These are phyloP conservation scores for Aspergillus vadensis DNA, from an alignment of 2,329 filamentous ascomycete species.

Conservation along the genomic window DNA sequence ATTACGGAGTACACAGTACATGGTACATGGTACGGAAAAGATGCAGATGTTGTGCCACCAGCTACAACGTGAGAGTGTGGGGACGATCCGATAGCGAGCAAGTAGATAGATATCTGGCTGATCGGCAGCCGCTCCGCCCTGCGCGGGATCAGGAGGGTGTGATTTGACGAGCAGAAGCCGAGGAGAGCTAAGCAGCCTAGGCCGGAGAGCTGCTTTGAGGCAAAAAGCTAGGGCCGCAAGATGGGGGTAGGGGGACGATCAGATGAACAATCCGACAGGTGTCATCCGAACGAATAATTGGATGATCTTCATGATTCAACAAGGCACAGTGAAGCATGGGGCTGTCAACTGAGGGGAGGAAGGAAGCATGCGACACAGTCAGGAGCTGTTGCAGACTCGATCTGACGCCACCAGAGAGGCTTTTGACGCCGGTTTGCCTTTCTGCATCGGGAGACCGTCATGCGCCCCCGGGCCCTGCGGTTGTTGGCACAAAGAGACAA, in stretches of 20 bases:
- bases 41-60: background rate
- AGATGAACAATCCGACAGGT: conserved; percentile 15
- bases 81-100: background rate
- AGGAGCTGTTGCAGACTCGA: conserved; percentile 2
- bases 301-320: background rate
- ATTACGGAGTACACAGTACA: background rate
- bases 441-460: conserved; percentile 17
- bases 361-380: background rate
- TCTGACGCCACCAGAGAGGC: conserved; percentile 12
- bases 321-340: background rate
- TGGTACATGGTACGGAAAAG: background rate
- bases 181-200: background rate
- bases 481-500: background rate
- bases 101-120: background rate
- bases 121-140: conserved; percentile 13
- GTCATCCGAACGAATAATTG: conserved; percentile 9
- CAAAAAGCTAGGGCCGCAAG: background rate
- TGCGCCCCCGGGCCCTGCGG: conserved; percentile 11
- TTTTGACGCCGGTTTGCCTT: conserved; percentile 2
- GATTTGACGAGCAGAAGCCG: conserved; percentile 9
- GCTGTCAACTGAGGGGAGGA: background rate
- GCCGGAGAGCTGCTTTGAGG: background rate
- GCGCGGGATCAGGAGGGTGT: conserved; percentile 4
- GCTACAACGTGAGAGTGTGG: conserved; percentile 5
- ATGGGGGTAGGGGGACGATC: conserved; percentile 5